Evolutionary conservation across 2,329 filamentous ascomycete genomes (phyloP).

Genomic region (Pseudogymnoascus sp.): DNA sequence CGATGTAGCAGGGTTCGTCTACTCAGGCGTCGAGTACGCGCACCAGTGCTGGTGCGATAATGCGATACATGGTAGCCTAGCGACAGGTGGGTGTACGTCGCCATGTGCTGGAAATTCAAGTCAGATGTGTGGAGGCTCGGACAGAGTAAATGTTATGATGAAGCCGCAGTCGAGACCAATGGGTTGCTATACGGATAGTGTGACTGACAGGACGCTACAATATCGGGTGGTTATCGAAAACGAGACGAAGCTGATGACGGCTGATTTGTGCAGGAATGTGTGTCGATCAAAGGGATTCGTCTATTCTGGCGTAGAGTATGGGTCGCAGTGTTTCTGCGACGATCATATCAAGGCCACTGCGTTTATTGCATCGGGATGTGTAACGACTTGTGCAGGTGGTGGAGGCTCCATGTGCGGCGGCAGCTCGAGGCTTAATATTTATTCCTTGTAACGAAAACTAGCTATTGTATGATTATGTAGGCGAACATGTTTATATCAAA

Average conservation of each 20-base stretch:
- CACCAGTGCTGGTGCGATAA: not conserved
- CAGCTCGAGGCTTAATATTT: not conserved
- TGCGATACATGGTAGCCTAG: not conserved
- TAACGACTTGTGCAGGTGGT: not conserved
- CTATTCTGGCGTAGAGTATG: not conserved
- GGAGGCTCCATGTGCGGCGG: not conserved
- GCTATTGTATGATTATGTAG: too few relatives aligned
- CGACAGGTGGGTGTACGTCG: slow-evolving; percentile 12
- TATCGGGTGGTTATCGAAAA: not conserved
- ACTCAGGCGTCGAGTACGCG: not conserved
- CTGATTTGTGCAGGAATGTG: not conserved
- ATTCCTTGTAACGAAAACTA: not conserved
- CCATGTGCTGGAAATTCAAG: slow-evolving; percentile 8
- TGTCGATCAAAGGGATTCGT: not conserved
- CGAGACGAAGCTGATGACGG: slow-evolving; percentile 11
- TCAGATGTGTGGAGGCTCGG: slow-evolving; percentile 14
- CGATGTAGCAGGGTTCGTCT: not conserved
- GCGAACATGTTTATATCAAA: not conserved
- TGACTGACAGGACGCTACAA: not conserved
- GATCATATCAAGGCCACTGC: not conserved
- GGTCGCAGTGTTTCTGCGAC: not conserved
- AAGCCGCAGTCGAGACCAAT: not conserved
- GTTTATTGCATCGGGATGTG: not conserved
- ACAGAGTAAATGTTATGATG: slow-evolving; percentile 10
- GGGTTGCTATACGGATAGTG: not conserved